phyloP scores from a whole-genome alignment of 2,329 filamentous ascomycete genomes.

The Hypoxylon rubiginosum region DNA sequence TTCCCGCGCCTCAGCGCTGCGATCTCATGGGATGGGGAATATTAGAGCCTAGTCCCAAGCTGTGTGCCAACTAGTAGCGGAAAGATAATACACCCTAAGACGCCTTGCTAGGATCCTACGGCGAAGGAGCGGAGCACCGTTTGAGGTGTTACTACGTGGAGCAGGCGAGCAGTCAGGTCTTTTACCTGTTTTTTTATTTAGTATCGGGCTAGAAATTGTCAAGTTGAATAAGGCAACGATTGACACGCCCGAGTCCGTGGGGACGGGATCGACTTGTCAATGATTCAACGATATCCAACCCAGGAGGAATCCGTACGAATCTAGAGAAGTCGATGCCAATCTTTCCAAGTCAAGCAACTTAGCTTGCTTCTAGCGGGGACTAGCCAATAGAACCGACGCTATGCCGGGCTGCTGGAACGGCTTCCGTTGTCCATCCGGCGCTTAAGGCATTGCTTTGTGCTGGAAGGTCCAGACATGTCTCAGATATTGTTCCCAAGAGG shows the following conservation, averaged over 20 bases:
- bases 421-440: neutral
- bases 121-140: conserved; percentile 19
- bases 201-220: conserved; percentile 14
- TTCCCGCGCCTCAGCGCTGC: conserved; percentile 6
- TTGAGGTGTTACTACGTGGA: conserved; percentile 22
- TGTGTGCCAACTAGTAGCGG: conserved; percentile 21
- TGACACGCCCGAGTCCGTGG: conserved; percentile 18
- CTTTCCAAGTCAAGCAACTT: conserved; percentile 28
- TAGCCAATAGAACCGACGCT: conserved; percentile 10
- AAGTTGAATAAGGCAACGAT: conserved; percentile 34
- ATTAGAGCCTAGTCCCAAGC: conserved; percentile 10
- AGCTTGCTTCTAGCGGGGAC: conserved; percentile 8
- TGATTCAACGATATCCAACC: conserved; percentile 26
- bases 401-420: conserved; percentile 9
- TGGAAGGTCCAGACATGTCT: conserved; percentile 27
- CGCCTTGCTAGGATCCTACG: conserved; percentile 8
- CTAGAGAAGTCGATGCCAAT: conserved; percentile 25
- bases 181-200: conserved; percentile 22
- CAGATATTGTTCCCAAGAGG: conserved; percentile 12
- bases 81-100: conserved; percentile 19
- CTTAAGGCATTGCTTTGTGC: conserved; percentile 24
- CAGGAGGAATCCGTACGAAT: conserved; percentile 30
- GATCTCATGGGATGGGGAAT: conserved; percentile 31
- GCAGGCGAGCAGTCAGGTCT: conserved; percentile 11
- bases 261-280: conserved; percentile 16